Percentiles rank a stretch among this genome's conserved stretches.
phyloP scores from a whole-genome alignment of 768 basidiomycete genomes.

The Podaxis rugospora region DNA sequence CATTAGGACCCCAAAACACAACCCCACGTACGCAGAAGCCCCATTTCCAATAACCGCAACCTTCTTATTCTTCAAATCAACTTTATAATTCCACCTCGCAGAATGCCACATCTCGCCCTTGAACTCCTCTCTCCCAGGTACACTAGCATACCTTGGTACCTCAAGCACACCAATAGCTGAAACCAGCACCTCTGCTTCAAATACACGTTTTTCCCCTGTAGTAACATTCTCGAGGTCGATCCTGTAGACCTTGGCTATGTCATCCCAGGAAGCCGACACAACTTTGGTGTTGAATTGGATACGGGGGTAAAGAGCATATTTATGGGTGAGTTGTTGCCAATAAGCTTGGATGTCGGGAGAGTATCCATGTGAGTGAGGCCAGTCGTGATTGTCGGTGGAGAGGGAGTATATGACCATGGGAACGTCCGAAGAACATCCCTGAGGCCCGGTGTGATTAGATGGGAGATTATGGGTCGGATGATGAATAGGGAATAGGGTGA shows the following conservation, averaged over 20 bases:
- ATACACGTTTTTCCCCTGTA: constrained; percentile 24
- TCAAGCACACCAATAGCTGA: constrained; percentile 48
- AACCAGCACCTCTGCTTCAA: constrained; percentile 42
- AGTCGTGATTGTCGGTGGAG: constrained; percentile 45
- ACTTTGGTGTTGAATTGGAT: constrained; percentile 43
- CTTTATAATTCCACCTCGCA: constrained; percentile 39
- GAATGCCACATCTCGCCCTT: constrained; percentile 51
- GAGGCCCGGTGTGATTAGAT: not conserved
- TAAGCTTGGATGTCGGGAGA: constrained; percentile 41
- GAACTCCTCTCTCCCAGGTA: constrained; percentile 35
- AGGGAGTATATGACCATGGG: constrained; percentile 39
- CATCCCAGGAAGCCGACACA: constrained; percentile 41
- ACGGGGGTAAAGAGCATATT: constrained; percentile 35
- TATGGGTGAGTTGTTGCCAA: constrained; percentile 35
- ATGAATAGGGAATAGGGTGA: not conserved
- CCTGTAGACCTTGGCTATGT: constrained; percentile 30
- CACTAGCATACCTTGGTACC: constrained; percentile 32
- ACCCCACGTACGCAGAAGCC: constrained; percentile 41
- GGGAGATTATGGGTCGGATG: not conserved
- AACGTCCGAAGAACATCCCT: constrained; percentile 45
- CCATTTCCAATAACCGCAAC: constrained; percentile 61
- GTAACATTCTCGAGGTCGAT: constrained; percentile 28
- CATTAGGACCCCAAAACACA: constrained; percentile 12
- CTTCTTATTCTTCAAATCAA: constrained; percentile 38
- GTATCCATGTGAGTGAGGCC: constrained; percentile 35